These are phyloP conservation scores for Aspergillus sparsus DNA, from an alignment of 495 filamentous ascomycete species.

Conservation along the genomic window DNA sequence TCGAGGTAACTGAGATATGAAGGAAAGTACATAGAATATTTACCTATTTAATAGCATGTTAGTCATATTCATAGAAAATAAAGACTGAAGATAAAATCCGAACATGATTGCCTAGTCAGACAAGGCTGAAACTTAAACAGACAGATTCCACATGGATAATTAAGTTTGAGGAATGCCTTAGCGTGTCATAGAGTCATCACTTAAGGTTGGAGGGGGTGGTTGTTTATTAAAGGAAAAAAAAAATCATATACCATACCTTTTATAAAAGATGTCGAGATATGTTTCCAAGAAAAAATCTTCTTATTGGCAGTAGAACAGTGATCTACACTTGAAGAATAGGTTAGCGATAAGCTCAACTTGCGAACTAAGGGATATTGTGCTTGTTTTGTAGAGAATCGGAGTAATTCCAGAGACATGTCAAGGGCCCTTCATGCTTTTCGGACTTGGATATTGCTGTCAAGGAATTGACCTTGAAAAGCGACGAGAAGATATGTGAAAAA, in stretches of 20 bases:
- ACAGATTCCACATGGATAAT: constrained; percentile 85
- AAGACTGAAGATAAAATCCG: constrained; percentile 27
- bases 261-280: constrained; percentile 16
- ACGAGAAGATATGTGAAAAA: neutral
- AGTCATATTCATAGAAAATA: constrained; percentile 36
- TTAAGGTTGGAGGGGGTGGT: constrained; percentile 33
- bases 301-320: neutral
- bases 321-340: neutral
- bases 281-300: no score
- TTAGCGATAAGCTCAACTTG: constrained; percentile 12
- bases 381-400: constrained; percentile 47
- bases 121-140: constrained; percentile 96
- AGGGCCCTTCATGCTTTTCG: constrained; percentile 71
- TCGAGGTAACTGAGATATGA: constrained; percentile 42
- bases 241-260: constrained; percentile 25
- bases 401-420: constrained; percentile 64
- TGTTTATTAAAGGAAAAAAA: constrained; percentile 14
- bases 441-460: constrained; percentile 79
- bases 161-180: constrained; percentile 99
- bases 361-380: constrained; percentile 3
- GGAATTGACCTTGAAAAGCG: constrained; percentile 55
- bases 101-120: constrained; percentile 62
- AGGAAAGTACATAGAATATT: constrained; percentile 37
- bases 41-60: constrained; percentile 55
- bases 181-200: constrained; percentile 87